Evolutionary conservation across 192 early-diverging fungal species (phyloP), one percentile per base, ranked within the genome.

Genomic region (Coemansia sp.): DNA sequence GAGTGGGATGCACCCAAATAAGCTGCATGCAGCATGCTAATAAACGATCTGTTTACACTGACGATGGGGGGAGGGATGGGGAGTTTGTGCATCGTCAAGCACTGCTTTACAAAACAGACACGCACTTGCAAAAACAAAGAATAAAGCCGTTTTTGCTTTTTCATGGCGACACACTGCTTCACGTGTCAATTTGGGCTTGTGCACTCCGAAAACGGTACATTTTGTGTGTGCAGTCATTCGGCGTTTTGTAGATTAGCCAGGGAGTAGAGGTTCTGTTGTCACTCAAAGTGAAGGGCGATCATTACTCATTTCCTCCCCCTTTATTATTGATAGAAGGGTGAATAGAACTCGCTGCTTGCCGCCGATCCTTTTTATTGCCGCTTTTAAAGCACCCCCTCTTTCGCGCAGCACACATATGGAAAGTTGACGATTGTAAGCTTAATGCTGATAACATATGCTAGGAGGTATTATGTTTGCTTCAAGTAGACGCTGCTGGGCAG

Each of bases 251-350:
- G n/a, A 51, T 51, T 51, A n/a, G n/a, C 20, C 49, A 51, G 49
- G 44, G 5, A 51, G 49, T 24, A 22, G 20, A n/a, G 49, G 20
- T 20, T 22, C n/a, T 10, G 20, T 51, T 20, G 20, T 20, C 49
- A 9, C n/a, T 51, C 46, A 49, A 9, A 51, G 49, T 51, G 49
- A 51, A 51, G 49, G 49, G 49, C 49, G 49, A 51, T 51, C 49
- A 20, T 51, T 20, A 10, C n/a, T 51, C 20, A 5, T 43, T 43
- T 16, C 4, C 42, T 16, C 20, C 20, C 20, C 49, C 15, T 16
- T 43, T 43, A 22, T 51, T 6, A 18, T 51, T 51, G 49, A 22
- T 51, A 51, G 49, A 51, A 9, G 5, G 20, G n/a, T 3, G n/a
- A 6, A n/a, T 6, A 20, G 7, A 6, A 22, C 49, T 9, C 7